Base-by-base conservation (phyloP, 139 green algal species). In the Tetradesmus obliquus region DNA sequence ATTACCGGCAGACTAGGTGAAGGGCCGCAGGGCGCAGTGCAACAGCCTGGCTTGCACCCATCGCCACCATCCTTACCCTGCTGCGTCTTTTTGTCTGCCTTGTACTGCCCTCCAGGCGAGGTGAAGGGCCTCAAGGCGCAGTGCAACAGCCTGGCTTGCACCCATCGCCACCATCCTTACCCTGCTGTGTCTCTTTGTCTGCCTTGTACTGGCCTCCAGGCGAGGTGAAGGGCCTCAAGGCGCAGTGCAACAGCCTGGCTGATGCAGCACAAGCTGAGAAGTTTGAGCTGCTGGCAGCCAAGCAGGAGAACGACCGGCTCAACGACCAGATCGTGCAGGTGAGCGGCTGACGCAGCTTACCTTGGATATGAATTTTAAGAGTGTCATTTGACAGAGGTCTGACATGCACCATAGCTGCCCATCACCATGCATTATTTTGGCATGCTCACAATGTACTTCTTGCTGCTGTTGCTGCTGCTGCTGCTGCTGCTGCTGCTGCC, bases 311-410 rank as follows among this genome's bases (percentile, higher is more conserved):
- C 15, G 94, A 97, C 88, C 71, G 94, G 79, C 95, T 99, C 80
- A 90, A 92, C 57, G 92, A 95, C 54, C 95, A 97, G 91, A 95
- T 99, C n/a, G 97, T 98, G 45, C 95, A 97, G 95, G 96, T 96
- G 84, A 32, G 32, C 9, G 76, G 62, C 0, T 3, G 80, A 5
- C 12, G 80, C 80, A 9, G 13, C 72, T 81, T 81, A 20, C 72
- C 60, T 71, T 81, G 72, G 5, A 51, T 17, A 3, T 32, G 72
- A 1, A 81, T 6, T 53, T 9, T 53, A 45, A 45, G 0, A 19
- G 8, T 15, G 60, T 19, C 60, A 71, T 4, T 19, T 76, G 66
- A 15, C 76, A 53, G 13, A 22, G 20, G 71, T 9, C 5, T 22
- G 10, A 5, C 13, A 53, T 79, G 76, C n/a, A 54, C 3, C 2